A percentile compares a stretch with the other conserved stretches of the same genome.
These are phyloP conservation scores for Aspergillus tubingensis DNA, from an alignment of 2,329 filamentous ascomycete genomes.

Conservation along the genomic window DNA sequence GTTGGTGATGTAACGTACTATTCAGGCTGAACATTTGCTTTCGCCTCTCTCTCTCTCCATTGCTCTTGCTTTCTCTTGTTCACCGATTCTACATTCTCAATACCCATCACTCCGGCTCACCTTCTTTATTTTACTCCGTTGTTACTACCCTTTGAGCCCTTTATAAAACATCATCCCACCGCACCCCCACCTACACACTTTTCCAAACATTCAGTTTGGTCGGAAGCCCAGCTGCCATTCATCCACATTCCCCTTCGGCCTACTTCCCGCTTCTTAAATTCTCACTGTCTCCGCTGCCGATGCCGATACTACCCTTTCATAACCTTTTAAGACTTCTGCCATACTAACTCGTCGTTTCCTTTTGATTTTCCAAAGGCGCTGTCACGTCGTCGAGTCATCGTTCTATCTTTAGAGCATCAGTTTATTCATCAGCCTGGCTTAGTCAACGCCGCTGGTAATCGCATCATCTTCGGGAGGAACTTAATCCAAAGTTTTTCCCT, in stretches of 20 bases:
- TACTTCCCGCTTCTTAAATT: not conserved
- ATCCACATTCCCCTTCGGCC: not conserved
- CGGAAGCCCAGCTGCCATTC: not conserved
- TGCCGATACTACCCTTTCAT: not conserved
- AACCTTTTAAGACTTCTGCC: not conserved
- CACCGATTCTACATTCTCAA: not conserved
- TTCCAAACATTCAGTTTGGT: not conserved
- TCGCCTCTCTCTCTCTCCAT: not conserved
- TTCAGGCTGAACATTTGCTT: not conserved
- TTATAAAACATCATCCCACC: not conserved
- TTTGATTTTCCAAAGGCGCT: not conserved
- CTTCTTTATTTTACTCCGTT: slow-evolving; percentile 11
- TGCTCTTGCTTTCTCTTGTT: not conserved
- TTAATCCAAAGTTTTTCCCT: not conserved
- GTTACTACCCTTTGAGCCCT: no score
- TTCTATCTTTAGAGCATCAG: slow-evolving; percentile 8
- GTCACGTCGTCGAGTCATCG: not conserved
- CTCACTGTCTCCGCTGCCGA: not conserved
- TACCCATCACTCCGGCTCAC: not conserved
- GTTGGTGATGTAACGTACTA: slow-evolving; percentile 1
- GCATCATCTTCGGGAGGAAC: slow-evolving; percentile 17
- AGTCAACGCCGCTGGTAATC: slow-evolving; percentile 22
- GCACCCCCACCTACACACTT: not conserved
- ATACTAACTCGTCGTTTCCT: not conserved
- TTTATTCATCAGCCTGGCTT: slow-evolving; percentile 16